Evolutionary conservation across 192 early-diverging fungal genomes (phyloP), one percentile per base, ranked within the genome.

Genomic region (Coemansia sp.): DNA sequence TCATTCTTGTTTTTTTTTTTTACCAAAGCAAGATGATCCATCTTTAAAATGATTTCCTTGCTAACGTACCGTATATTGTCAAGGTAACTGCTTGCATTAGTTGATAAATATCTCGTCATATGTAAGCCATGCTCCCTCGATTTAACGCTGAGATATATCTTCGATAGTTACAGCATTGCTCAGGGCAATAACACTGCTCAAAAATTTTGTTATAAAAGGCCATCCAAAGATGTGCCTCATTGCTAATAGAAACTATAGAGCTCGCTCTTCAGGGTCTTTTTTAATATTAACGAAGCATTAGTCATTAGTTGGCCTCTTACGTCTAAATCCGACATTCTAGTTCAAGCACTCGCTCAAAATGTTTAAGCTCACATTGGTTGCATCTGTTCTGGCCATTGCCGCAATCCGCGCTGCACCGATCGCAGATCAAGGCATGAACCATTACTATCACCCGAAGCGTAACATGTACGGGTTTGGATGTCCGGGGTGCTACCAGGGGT

Each of bases 261-360:
- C 68, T 59, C 68, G 49, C 60, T 58, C 52, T 30, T 58, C 44
- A 53, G 68, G 62, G 69, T 71, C 62, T 64, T 71, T 64, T 71
- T 71, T 71, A 24, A 26, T 71, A 47, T 10, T 38, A 38, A 65
- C 32, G 18, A 49, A 47, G 38, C 30, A 25, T 19, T 38, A 63
- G 44, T 41, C 19, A 34, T 28, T 34, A 32, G 18, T 56, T 41
- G 30, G 34, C 56, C 47, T 47, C 28, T 57, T 68, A 18, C 5
- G 34, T 55, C 49, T 24, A 52, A 18, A 31, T 30, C 7, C 62
- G 38, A 44, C 38, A 44, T 44, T 44, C 38, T 44, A 44, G 38
- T 58, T 62, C 38, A 25, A 18, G 30, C 21, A 6, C 27, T 44
- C 47, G 52, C 24, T 16, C n/a, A 47, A 58, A 60, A 76, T 76